Conservation (phyloP, 2,329 filamentous ascomycete species). For the Beauveria varroae region DNA sequence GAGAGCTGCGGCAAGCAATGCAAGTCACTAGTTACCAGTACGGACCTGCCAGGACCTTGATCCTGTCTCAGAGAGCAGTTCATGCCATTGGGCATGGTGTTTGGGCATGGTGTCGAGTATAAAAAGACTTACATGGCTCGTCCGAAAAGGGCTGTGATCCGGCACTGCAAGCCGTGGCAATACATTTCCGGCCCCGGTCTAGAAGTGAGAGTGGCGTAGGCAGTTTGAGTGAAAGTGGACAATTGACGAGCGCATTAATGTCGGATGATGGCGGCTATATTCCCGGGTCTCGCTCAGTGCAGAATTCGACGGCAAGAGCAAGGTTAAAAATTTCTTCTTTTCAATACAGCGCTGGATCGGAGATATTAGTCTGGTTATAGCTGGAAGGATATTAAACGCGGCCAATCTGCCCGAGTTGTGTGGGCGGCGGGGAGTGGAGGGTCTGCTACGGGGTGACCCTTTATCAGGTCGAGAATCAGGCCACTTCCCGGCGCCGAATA, state of each 20-base stretch:
- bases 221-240: not conserved
- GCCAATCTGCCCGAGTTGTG: not conserved
- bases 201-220: not conserved
- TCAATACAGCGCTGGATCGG: not conserved
- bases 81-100: not conserved
- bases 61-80: not conserved
- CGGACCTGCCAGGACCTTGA: not conserved
- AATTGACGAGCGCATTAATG: not conserved
- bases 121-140: not conserved
- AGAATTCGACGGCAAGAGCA: not conserved
- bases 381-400: not conserved
- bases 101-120: not conserved
- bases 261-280: not conserved
- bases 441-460: not conserved
- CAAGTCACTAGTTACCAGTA: not conserved
- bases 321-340: not conserved
- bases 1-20: not conserved
- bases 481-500: not conserved
- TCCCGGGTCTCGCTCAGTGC: not conserved
- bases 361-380: not conserved
- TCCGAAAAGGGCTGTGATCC: not conserved
- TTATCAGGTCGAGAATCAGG: not conserved
- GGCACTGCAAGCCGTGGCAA: not conserved
- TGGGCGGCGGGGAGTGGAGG: not conserved
- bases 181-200: not conserved